These are phyloP conservation scores for Kwoniella bestiolae DNA, from an alignment of 768 basidiomycete species.

Conservation along the genomic window DNA sequence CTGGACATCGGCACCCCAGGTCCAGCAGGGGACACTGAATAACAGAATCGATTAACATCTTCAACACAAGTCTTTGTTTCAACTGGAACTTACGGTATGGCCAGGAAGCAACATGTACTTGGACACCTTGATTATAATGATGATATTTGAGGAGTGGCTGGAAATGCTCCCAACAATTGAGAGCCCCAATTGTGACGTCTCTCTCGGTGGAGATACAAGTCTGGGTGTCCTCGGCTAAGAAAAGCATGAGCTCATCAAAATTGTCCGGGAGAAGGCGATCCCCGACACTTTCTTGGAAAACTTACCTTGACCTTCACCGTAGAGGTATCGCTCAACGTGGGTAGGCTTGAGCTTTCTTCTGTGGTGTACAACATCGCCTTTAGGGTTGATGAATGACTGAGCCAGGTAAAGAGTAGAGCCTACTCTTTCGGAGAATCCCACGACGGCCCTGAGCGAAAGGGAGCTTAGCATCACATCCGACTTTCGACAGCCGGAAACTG, in stretches of 20 bases:
- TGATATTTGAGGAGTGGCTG: constrained; percentile 18
- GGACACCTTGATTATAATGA: constrained; percentile 20
- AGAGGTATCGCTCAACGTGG: constrained; percentile 15
- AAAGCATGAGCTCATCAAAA: too few species aligned
- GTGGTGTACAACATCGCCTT: constrained; percentile 2
- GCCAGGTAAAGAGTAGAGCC: constrained; percentile 15
- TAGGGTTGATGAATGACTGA: constrained; percentile 4
- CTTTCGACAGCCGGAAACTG: neutral
- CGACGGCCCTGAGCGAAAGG: neutral
- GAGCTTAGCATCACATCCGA: constrained; percentile 1
- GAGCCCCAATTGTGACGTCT: constrained; percentile 3
- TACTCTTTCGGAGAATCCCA: constrained; percentile 11
- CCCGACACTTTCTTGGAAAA: neutral
- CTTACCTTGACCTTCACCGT: constrained; percentile 14
- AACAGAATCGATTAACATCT: neutral
- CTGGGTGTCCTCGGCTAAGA: neutral
- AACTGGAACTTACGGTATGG: constrained; percentile 9
- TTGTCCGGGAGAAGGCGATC: too few species aligned
- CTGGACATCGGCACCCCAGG: constrained; percentile 10
- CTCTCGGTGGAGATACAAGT: neutral
- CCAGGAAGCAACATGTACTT: constrained; percentile 19
- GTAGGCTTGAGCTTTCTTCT: constrained; percentile 20
- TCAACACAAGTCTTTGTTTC: neutral
- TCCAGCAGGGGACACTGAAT: constrained; percentile 5
- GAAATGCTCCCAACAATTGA: constrained; percentile 18